A percentile compares a stretch with the other conserved stretches of the same genome.
phyloP scores from a whole-genome alignment of 1,284 basidiomycete species.

The Naganishia sp. region DNA sequence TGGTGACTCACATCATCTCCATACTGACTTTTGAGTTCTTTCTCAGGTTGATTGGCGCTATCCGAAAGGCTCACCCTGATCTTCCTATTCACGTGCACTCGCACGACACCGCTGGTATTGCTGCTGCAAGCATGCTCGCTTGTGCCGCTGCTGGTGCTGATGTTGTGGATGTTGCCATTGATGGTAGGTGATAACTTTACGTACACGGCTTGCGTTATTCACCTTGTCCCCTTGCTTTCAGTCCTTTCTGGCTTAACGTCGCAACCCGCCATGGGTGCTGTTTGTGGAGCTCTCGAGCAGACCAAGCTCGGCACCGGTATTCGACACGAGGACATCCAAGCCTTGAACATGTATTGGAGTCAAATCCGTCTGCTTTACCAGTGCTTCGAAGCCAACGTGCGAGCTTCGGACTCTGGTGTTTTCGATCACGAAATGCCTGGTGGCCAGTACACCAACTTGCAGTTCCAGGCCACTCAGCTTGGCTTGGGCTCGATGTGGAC shows the following conservation, averaged over 20 bases:
- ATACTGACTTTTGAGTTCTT: neutral
- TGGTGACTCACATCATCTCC: neutral
- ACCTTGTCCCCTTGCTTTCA: constrained; percentile 44
- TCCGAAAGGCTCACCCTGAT: constrained; percentile 94
- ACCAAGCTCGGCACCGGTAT: constrained; percentile 93
- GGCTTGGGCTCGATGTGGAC: constrained; percentile 97
- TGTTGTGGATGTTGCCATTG: constrained; percentile 97
- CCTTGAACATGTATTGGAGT: constrained; percentile 97
- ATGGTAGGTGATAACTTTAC: constrained; percentile 64
- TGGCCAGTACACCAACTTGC: constrained; percentile 87
- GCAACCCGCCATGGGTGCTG: constrained; percentile 97
- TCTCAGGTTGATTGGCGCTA: constrained; percentile 79
- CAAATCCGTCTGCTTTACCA: constrained; percentile 93
- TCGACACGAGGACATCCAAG: constrained; percentile 94
- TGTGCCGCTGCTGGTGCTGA: constrained; percentile 95
- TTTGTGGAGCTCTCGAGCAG: constrained; percentile 93
- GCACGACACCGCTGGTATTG: constrained; percentile 99
- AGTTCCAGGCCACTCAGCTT: constrained; percentile 98
- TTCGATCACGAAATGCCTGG: constrained; percentile 99
- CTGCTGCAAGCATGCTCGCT: constrained; percentile 93
- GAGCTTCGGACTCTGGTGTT: constrained; percentile 93
- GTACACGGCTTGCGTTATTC: constrained; percentile 13
- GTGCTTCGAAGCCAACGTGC: constrained; percentile 98
- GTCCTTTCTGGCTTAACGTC: constrained; percentile 98
- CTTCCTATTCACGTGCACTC: constrained; percentile 99